Evolutionary conservation across 2,329 filamentous ascomycete species (phyloP).

Genomic region (Phyllosticta paracitricarpa): DNA sequence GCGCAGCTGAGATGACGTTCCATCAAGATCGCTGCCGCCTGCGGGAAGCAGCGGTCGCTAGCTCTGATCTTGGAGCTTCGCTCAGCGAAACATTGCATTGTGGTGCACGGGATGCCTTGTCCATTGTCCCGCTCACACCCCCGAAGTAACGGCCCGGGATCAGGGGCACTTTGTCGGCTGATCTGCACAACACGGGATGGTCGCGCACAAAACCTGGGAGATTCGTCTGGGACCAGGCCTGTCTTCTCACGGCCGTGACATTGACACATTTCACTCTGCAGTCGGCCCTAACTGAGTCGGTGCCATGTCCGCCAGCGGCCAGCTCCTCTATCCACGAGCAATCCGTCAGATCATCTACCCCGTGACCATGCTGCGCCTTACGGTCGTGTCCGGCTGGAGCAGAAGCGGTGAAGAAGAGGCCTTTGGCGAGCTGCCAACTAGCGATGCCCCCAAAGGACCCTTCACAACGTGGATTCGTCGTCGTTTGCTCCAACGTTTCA

Average conservation of each 20-base stretch:
- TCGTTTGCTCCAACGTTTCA: background rate
- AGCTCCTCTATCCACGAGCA: background rate
- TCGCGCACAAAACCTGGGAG: constrained; percentile 10
- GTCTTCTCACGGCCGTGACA: constrained; percentile 7
- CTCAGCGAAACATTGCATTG: background rate
- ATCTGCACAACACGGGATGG: constrained; percentile 11
- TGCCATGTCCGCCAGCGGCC: background rate
- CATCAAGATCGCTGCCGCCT: constrained; percentile 3
- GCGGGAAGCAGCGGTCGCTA: constrained; percentile 7
- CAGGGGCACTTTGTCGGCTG: constrained; percentile 10
- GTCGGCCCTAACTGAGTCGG: constrained; percentile 10
- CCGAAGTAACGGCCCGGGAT: constrained; percentile 8
- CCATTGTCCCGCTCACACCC: background rate
- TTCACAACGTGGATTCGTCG: too few species aligned
- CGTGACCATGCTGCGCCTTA: background rate
- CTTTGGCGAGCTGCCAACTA: background rate
- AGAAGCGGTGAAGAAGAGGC: background rate
- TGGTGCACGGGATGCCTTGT: constrained; percentile 4
- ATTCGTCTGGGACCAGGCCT: constrained; percentile 9
- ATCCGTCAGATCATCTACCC: background rate
- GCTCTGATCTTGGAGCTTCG: constrained; percentile 7
- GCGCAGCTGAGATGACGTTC: background rate
- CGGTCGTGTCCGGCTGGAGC: background rate
- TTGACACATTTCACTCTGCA: constrained; percentile 9
- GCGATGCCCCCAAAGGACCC: background rate